These are phyloP conservation scores for Aspergillus brunneoviolaceus DNA, from an alignment of 2,329 filamentous ascomycete genomes.

Conservation along the genomic window DNA sequence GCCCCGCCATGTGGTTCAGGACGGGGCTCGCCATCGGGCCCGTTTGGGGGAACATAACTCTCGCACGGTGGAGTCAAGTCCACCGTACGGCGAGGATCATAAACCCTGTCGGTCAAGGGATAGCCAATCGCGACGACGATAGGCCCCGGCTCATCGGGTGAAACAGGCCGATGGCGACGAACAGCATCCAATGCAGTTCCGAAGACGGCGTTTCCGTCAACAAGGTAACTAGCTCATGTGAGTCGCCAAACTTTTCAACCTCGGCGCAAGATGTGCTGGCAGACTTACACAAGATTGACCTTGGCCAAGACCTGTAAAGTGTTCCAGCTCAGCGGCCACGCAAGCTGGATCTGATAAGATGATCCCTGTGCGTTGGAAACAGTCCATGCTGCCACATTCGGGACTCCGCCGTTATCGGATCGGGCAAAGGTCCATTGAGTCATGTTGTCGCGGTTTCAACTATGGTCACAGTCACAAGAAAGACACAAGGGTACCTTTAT, in stretches of 20 bases:
- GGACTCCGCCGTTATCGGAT: neutral
- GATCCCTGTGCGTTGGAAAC: constrained; percentile 6
- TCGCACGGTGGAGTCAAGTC: constrained; percentile 24
- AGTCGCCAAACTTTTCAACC: neutral
- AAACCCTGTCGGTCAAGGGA: constrained; percentile 21
- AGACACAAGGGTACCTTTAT: neutral
- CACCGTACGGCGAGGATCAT: constrained; percentile 19
- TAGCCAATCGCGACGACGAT: constrained; percentile 30
- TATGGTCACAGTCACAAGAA: neutral
- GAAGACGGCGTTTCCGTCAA: constrained; percentile 32
- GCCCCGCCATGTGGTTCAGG: constrained; percentile 42
- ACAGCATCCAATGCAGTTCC: constrained; percentile 26
- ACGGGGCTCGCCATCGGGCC: constrained; percentile 25
- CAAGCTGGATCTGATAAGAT: constrained; percentile 25
- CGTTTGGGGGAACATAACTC: constrained; percentile 22
- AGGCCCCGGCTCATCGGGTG: constrained; percentile 16
- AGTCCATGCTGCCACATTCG: constrained; percentile 17
- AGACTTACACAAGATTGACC: constrained; percentile 22
- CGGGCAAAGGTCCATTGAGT: constrained; percentile 15
- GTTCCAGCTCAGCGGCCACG: constrained; percentile 28
- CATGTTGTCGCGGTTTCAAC: neutral
- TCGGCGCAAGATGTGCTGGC: neutral
- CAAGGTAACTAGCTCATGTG: constrained; percentile 23
- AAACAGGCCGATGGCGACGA: constrained; percentile 18
- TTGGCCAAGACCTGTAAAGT: constrained; percentile 1